Evolutionary conservation across 1,139 yeast genomes (phyloP).

Genomic region (Suhomyces ambrosiae): DNA sequence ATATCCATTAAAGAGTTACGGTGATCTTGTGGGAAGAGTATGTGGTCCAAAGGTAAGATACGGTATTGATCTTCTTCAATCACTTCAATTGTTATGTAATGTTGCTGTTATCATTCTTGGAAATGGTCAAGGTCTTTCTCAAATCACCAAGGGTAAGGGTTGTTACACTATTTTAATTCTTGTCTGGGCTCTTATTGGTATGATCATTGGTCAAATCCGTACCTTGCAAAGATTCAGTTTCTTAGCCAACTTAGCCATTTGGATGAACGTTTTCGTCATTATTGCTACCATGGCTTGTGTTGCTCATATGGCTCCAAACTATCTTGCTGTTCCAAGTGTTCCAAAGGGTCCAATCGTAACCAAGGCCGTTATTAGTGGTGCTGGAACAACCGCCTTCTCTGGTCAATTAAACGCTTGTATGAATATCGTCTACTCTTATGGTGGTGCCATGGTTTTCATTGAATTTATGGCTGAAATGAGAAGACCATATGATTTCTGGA

Average conservation of each 20-base stretch:
- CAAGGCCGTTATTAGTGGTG: slow-evolving; percentile 1
- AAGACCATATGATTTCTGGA: slow-evolving; percentile 7
- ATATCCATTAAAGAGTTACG: slow-evolving; percentile 5
- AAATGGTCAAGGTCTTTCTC: slow-evolving; percentile 7
- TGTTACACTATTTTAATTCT: slow-evolving; percentile 5
- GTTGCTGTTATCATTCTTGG: slow-evolving; percentile 7
- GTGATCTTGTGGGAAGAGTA: slow-evolving; percentile 6
- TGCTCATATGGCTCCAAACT: slow-evolving; percentile 5
- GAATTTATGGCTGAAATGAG: slow-evolving; percentile 8
- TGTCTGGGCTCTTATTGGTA: slow-evolving; percentile 5
- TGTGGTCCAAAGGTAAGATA: slow-evolving; percentile 4
- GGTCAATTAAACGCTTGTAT: slow-evolving; percentile 5
- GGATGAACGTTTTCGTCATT: slow-evolving; percentile 7
- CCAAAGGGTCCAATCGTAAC: slow-evolving; percentile 4
- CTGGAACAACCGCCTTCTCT: slow-evolving; percentile 1
- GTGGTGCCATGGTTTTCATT: slow-evolving; percentile 6
- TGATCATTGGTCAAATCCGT: slow-evolving; percentile 6
- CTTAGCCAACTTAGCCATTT: slow-evolving; percentile 5
- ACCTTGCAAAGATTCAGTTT: slow-evolving; percentile 5
- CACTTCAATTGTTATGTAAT: slow-evolving; percentile 5
- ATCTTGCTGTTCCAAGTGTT: not conserved
- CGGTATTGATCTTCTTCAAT: slow-evolving; percentile 5
- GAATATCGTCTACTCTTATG: slow-evolving; percentile 6
- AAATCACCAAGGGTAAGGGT: slow-evolving; percentile 6
- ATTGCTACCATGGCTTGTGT: slow-evolving; percentile 8